Conservation (phyloP, 805 yeast genomes). For the Pichia occidentalis region DNA sequence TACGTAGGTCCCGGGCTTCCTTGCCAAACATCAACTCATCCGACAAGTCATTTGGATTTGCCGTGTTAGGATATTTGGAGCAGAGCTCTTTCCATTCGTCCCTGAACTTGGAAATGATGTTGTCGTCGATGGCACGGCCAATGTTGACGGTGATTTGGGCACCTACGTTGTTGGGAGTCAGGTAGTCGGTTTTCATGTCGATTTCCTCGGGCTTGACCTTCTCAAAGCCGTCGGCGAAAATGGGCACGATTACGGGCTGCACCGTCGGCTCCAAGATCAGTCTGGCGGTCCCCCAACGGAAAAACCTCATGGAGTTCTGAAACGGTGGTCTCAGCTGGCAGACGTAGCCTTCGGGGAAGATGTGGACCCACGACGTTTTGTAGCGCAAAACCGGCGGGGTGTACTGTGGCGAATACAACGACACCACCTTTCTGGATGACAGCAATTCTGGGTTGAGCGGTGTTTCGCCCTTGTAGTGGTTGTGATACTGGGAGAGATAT, state of each 20-base stretch:
- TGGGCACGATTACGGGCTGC: conserved; percentile 83
- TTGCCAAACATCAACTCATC: conserved; percentile 55
- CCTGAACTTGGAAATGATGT: conserved; percentile 53
- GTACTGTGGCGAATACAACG: conserved; percentile 30
- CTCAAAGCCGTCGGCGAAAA: conserved; percentile 81
- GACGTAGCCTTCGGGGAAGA: conserved; percentile 93
- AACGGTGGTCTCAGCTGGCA: conserved; percentile 77
- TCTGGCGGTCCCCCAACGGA: conserved; percentile 93
- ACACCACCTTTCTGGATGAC: conserved; percentile 13
- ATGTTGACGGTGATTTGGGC: conserved; percentile 61
- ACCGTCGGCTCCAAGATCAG: conserved; percentile 73
- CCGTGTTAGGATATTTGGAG: conserved; percentile 43
- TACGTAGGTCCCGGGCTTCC: conserved; percentile 60
- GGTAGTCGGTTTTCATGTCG: conserved; percentile 40
- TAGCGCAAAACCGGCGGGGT: conserved; percentile 52
- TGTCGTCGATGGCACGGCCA: conserved; percentile 65
- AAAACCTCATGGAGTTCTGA: conserved; percentile 83
- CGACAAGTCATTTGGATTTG: conserved; percentile 52
- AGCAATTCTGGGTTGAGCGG: neutral
- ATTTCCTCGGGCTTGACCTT: conserved; percentile 75
- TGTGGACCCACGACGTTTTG: conserved; percentile 83
- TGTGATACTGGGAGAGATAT: neutral
- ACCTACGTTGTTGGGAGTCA: conserved; percentile 53
- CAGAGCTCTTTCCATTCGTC: conserved; percentile 63
- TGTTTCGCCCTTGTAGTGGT: neutral